phyloP scores from a whole-genome alignment of 129 eudicot genomes.

The Logfia minima region DNA sequence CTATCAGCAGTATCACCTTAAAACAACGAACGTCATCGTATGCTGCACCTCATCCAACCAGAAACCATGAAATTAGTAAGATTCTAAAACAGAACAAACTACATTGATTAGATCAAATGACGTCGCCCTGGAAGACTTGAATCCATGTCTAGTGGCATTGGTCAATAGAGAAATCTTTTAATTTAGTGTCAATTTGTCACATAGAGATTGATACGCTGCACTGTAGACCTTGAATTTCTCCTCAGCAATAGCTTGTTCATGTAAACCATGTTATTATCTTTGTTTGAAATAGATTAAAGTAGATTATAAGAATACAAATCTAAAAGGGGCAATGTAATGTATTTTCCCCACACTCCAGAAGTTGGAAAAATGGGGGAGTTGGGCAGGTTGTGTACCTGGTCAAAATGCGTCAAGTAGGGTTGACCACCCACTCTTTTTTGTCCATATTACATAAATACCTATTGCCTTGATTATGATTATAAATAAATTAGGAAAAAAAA shows the following conservation, averaged over 20 bases:
- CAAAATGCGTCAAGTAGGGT: background rate
- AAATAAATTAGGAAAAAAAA: background rate
- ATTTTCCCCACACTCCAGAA: background rate
- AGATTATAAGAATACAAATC: background rate
- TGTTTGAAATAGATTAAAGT: background rate
- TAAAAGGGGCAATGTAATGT: background rate
- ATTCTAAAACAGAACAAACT: background rate
- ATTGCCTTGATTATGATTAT: background rate
- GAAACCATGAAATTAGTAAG: background rate
- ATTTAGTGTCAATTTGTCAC: slow-evolving; percentile 53
- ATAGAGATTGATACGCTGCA: slow-evolving; percentile 79
- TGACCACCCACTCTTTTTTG: background rate
- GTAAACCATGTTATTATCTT: slow-evolving; percentile 16
- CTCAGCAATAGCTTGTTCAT: slow-evolving; percentile 59
- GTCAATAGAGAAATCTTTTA: slow-evolving; percentile 14
- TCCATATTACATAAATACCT: background rate
- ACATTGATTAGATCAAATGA: background rate
- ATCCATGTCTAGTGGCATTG: slow-evolving; percentile 1
- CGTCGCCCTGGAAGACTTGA: slow-evolving; percentile 1
- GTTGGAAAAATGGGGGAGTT: background rate
- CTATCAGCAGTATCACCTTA: slow-evolving; percentile 6
- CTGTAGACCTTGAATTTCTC: slow-evolving; percentile 82
- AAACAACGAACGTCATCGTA: too few relatives aligned
- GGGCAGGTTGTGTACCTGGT: background rate
- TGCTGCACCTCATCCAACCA: background rate